Percentiles rank a stretch among this genome's conserved stretches.
phyloP scores from a whole-genome alignment of 1,139 yeast genomes.

The Yamadazyma triangularis region DNA sequence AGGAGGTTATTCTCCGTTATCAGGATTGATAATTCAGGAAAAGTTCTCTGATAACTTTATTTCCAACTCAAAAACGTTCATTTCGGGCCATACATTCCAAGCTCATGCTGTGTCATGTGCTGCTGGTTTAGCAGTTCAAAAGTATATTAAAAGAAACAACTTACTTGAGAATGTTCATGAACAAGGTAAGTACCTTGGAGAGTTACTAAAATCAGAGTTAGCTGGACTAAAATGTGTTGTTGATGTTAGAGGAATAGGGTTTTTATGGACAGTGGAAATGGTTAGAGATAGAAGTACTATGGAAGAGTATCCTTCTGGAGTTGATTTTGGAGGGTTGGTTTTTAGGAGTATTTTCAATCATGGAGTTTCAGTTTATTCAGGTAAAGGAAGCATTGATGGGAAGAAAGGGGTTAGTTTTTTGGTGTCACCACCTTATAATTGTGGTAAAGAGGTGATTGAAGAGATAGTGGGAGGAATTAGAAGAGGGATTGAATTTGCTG shows the following conservation, averaged over 20 bases:
- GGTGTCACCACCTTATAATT: constrained; percentile 47
- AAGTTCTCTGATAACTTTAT: constrained; percentile 37
- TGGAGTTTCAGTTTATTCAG: constrained; percentile 17
- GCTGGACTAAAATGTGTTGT: constrained; percentile 35
- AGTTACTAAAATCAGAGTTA: constrained; percentile 26
- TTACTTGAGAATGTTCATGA: constrained; percentile 43
- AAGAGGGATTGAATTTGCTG: too few species aligned
- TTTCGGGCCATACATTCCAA: constrained; percentile 57
- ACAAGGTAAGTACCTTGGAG: constrained; percentile 45
- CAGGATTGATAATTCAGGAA: constrained; percentile 55
- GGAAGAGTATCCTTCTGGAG: constrained; percentile 34
- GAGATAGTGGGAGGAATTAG: too few species aligned
- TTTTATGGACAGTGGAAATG: constrained; percentile 54
- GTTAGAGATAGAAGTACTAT: constrained; percentile 46
- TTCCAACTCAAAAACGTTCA: constrained; percentile 36
- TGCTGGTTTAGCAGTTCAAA: constrained; percentile 54
- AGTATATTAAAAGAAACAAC: constrained; percentile 39
- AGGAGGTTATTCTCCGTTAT: constrained; percentile 56
- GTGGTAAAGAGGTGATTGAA: too few species aligned
- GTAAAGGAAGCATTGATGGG: constrained; percentile 35
- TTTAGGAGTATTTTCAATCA: constrained; percentile 31
- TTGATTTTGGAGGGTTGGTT: constrained; percentile 28
- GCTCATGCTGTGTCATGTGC: constrained; percentile 53
- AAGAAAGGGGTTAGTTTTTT: constrained; percentile 42
- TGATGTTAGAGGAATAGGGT: constrained; percentile 56